Evolutionary conservation across 2,329 filamentous ascomycete species (phyloP).

Genomic region (Penicillium thymicola): DNA sequence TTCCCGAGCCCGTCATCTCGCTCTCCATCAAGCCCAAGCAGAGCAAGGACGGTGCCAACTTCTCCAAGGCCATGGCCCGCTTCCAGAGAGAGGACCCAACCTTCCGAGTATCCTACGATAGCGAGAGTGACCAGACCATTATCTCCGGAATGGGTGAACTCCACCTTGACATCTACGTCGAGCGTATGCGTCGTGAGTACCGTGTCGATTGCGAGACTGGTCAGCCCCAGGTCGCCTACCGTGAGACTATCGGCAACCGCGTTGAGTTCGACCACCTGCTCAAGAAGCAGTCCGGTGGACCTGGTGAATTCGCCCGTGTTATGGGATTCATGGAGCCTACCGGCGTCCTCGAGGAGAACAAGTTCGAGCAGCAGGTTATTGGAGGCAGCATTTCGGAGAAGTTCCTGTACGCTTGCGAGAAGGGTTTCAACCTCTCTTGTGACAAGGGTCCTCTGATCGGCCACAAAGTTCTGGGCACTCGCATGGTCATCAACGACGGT

Average conservation of each 20-base stretch:
- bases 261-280: conserved; percentile 89
- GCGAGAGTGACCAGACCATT: conserved; percentile 92
- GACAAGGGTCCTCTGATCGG: conserved; percentile 86
- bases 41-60: conserved; percentile 85
- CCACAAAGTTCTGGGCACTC: conserved; percentile 83
- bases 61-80: conserved; percentile 97
- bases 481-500: conserved; percentile 93
- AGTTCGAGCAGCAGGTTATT: conserved; percentile 81
- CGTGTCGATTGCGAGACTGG: conserved; percentile 94
- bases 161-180: conserved; percentile 94
- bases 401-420: conserved; percentile 89
- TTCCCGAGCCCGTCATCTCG: conserved; percentile 96
- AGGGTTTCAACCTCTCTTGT: conserved; percentile 83
- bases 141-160: conserved; percentile 98
- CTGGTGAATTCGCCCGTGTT: conserved; percentile 92
- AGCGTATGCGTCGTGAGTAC: conserved; percentile 95
- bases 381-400: conserved; percentile 94
- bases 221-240: conserved; percentile 93
- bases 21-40: conserved; percentile 96
- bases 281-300: conserved; percentile 92
- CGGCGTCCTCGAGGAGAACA: conserved; percentile 67
- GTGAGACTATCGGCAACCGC: conserved; percentile 79
- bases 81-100: conserved; percentile 98
- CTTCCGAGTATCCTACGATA: conserved; percentile 89
- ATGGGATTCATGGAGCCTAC: conserved; percentile 88